Conservation (phyloP, 2,329 filamentous ascomycete genomes). For the Phialocephala subalpina region DNA sequence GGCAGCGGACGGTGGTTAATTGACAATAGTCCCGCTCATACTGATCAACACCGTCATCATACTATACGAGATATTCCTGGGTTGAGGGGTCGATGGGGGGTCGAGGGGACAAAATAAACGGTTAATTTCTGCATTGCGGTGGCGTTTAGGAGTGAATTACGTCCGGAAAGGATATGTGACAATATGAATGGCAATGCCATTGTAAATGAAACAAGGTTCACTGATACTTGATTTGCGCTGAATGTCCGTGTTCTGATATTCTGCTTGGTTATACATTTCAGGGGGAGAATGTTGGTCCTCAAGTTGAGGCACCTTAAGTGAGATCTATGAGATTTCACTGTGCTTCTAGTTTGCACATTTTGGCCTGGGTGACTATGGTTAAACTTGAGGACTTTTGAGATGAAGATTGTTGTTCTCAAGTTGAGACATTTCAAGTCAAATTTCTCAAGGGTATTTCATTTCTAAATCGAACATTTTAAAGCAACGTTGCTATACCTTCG, state of each 20-base stretch:
- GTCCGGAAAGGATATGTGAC: no score
- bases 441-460: neutral
- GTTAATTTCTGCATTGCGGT: constrained; percentile 1
- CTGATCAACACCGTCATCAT: constrained; percentile 85
- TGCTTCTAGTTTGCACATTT: no score
- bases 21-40: constrained; percentile 77
- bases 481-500: no score
- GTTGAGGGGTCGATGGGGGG: neutral
- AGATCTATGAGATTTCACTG: no score
- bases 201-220: neutral
- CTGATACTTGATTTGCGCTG: neutral
- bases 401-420: neutral
- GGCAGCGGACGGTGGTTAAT: neutral
- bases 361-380: no score
- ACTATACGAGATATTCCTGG: constrained; percentile 71
- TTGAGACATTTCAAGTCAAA: neutral
- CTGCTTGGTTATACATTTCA: neutral
- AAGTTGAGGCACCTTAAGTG: neutral
- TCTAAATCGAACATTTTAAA: no score
- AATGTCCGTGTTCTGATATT: neutral
- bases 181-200: neutral
- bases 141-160: neutral
- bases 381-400: no score
- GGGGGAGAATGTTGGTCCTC: neutral
- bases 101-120: neutral